Evolutionary conservation across 768 basidiomycete species (phyloP).

Genomic region (Termitomyces sp.): DNA sequence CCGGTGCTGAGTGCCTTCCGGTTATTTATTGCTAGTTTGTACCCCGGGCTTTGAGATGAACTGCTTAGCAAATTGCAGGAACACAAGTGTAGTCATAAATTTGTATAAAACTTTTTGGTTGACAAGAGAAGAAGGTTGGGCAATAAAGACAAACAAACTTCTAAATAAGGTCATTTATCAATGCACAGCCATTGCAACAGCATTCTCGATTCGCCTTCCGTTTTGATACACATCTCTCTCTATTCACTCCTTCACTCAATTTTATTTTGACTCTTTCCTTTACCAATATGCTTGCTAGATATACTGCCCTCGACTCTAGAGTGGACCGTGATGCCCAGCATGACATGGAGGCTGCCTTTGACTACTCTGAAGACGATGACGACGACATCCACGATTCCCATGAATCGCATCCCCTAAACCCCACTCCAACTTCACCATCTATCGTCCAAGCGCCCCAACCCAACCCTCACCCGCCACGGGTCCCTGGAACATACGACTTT

Average conservation of each 20-base stretch:
- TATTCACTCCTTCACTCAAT: slow-evolving; percentile 11
- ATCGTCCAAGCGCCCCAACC: slow-evolving; percentile 15
- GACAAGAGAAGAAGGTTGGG: not conserved
- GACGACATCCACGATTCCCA: slow-evolving; percentile 41
- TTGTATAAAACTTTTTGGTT: not conserved
- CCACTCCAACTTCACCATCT: slow-evolving; percentile 26
- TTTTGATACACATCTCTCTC: not conserved
- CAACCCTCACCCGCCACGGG: slow-evolving; percentile 15
- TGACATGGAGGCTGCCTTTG: slow-evolving; percentile 80
- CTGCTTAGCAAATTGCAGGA: too few relatives aligned
- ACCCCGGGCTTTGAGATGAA: too few relatives aligned
- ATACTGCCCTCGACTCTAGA: slow-evolving; percentile 59
- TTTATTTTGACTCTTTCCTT: slow-evolving; percentile 7
- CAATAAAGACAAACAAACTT: not conserved
- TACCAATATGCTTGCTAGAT: slow-evolving; percentile 45
- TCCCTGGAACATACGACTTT: slow-evolving; percentile 64
- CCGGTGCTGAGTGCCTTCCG: not conserved
- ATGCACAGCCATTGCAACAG: not conserved
- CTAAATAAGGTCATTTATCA: not conserved
- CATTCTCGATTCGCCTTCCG: not conserved
- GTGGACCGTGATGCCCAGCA: slow-evolving; percentile 36
- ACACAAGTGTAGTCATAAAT: not conserved
- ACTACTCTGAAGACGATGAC: slow-evolving; percentile 70
- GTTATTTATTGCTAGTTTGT: not conserved
- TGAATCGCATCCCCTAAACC: slow-evolving; percentile 50